Percentiles rank a stretch among this genome's conserved stretches.
These are phyloP conservation scores for Primulina eburnea DNA, from an alignment of 257 asterid genomes.

Conservation along the genomic window DNA sequence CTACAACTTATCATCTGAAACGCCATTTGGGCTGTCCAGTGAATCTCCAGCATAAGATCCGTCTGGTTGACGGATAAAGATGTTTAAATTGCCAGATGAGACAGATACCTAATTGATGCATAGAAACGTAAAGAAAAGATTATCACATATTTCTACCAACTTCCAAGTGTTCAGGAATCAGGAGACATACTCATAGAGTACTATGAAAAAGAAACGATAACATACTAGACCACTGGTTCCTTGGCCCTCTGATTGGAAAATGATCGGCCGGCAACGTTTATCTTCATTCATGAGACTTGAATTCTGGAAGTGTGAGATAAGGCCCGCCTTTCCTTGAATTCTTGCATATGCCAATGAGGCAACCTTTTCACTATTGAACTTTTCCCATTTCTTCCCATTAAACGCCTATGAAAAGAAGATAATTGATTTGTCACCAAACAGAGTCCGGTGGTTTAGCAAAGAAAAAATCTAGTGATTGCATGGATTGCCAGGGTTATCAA, in stretches of 20 bases:
- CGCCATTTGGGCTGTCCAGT: slow-evolving; percentile 70
- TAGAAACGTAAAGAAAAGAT: not conserved
- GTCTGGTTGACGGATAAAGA: slow-evolving; percentile 77
- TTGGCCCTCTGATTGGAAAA: slow-evolving; percentile 81
- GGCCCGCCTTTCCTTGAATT: slow-evolving; percentile 81
- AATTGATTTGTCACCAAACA: not conserved
- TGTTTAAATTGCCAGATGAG: slow-evolving; percentile 69
- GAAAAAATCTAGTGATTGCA: not conserved
- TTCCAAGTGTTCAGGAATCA: not conserved
- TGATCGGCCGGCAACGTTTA: slow-evolving; percentile 84
- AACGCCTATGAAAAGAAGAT: slow-evolving; percentile 47
- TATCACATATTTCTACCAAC: slow-evolving; percentile 14
- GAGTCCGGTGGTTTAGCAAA: not conserved
- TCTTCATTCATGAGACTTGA: slow-evolving; percentile 98
- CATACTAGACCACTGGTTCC: slow-evolving; percentile 62
- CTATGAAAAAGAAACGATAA: not conserved
- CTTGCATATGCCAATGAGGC: slow-evolving; percentile 94
- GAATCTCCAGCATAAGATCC: slow-evolving; percentile 82
- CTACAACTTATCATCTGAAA: slow-evolving; percentile 43
- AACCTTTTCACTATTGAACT: slow-evolving; percentile 90
- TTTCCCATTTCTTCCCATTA: slow-evolving; percentile 98
- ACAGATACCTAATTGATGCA: slow-evolving; percentile 48
- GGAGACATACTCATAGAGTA: not conserved
- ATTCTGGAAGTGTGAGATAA: slow-evolving; percentile 87
- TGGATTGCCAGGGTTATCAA: not conserved